Evolutionary conservation across 202 grass and related monocot species (phyloP).

Genomic region (Hordeum pubiflorum): DNA sequence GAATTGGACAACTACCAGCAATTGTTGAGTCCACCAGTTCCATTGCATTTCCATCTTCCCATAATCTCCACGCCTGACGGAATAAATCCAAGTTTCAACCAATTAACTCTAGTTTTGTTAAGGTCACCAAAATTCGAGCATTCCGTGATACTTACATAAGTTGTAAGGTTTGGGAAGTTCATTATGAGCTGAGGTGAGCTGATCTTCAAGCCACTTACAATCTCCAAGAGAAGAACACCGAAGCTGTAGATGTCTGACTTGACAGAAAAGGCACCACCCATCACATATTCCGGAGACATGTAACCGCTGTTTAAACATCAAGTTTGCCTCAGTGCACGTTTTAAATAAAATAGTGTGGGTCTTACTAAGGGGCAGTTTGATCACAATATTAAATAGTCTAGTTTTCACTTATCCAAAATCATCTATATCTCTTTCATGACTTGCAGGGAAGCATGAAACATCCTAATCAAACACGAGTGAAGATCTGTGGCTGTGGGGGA

Average conservation of each 20-base stretch:
- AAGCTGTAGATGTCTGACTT: slow-evolving; percentile 70
- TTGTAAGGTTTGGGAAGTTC: background rate
- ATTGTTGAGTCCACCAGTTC: background rate
- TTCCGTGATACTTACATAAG: background rate
- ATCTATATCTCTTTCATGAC: background rate
- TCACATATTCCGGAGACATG: slow-evolving; percentile 65
- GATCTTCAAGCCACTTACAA: slow-evolving; percentile 40
- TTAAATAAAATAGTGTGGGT: background rate
- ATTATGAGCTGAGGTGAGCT: background rate
- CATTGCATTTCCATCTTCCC: background rate
- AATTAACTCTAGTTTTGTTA: background rate
- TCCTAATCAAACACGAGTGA: background rate
- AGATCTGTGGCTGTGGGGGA: background rate
- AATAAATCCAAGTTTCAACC: background rate
- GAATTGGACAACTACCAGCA: background rate
- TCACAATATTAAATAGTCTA: background rate
- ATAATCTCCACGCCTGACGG: background rate
- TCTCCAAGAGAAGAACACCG: slow-evolving; percentile 57
- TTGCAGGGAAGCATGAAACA: background rate
- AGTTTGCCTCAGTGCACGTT: background rate
- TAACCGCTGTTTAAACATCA: slow-evolving; percentile 45
- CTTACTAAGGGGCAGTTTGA: background rate
- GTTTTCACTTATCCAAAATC: background rate
- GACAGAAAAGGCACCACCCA: slow-evolving; percentile 49
- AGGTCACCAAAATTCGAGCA: background rate